Conservation (phyloP, 139 green algal species). For the Chlorella sp. region DNA sequence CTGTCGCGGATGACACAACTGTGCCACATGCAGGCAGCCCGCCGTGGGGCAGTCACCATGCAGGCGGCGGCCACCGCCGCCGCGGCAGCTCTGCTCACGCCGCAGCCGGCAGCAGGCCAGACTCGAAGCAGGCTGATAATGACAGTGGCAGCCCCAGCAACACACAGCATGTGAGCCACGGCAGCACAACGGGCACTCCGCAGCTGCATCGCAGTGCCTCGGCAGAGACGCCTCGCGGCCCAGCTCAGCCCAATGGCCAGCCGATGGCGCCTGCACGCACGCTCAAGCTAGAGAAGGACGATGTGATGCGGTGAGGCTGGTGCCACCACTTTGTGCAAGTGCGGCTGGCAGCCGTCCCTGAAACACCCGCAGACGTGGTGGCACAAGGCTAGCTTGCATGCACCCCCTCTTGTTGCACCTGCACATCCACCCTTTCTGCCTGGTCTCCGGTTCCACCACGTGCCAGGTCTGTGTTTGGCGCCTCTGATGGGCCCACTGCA, state of each 20-base stretch:
- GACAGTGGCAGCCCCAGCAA: neutral
- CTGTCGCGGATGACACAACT: no score
- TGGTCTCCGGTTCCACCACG: neutral
- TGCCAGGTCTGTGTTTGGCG: constrained; percentile 2
- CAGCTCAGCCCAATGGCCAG: neutral
- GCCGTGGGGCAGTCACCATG: neutral
- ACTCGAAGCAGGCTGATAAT: neutral
- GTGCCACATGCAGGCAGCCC: neutral
- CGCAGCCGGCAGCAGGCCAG: neutral
- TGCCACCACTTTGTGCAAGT: no score
- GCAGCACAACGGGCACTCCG: neutral
- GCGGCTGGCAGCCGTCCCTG: no score
- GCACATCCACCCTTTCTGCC: neutral
- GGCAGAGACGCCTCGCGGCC: neutral
- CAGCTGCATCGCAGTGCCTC: neutral
- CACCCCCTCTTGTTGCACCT: neutral
- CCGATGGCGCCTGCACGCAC: neutral
- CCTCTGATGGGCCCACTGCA: neutral
- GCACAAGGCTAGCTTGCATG: neutral
- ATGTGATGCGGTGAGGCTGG: constrained; percentile 18
- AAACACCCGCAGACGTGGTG: no score
- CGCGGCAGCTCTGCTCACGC: neutral
- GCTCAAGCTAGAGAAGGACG: constrained; percentile 11
- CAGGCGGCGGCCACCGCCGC: neutral
- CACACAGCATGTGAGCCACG: neutral